phyloP scores from a whole-genome alignment of 371 early-diverging fungal species.

The Furculomyces boomerangus region DNA sequence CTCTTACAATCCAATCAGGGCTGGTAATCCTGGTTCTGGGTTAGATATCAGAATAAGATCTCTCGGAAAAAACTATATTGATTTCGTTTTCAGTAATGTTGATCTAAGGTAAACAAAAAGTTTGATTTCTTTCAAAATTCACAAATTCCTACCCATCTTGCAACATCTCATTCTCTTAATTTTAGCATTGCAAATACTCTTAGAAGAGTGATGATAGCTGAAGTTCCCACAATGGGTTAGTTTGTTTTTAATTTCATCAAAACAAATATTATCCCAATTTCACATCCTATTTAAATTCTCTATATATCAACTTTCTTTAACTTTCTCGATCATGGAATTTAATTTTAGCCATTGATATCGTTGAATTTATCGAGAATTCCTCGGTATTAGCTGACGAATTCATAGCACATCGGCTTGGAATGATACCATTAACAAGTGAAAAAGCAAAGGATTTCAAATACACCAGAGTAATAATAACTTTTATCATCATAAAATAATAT shows the following conservation, averaged over 20 bases:
- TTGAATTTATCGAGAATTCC: conserved; percentile 88
- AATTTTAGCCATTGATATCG: conserved; percentile 86
- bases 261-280: no score
- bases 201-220: conserved; percentile 90
- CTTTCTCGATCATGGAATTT: neutral
- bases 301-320: neutral
- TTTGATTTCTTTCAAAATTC: neutral
- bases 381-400: conserved; percentile 97
- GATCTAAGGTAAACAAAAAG: conserved; percentile 38
- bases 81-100: conserved; percentile 56
- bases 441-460: conserved; percentile 64
- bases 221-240: conserved; percentile 82
- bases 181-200: conserved; percentile 87
- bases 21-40: neutral
- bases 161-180: conserved; percentile 4
- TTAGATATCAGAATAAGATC: conserved; percentile 42
- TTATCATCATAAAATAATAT: neutral
- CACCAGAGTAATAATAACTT: conserved; percentile 23
- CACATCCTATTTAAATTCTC: no score
- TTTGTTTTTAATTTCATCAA: neutral
- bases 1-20: neutral
- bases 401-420: conserved; percentile 94
- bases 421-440: conserved; percentile 82
- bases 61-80: conserved; percentile 42
- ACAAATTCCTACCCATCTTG: neutral